These are phyloP conservation scores for Aspergillus sp. DNA, from an alignment of 2,329 filamentous ascomycete species.

Conservation along the genomic window DNA sequence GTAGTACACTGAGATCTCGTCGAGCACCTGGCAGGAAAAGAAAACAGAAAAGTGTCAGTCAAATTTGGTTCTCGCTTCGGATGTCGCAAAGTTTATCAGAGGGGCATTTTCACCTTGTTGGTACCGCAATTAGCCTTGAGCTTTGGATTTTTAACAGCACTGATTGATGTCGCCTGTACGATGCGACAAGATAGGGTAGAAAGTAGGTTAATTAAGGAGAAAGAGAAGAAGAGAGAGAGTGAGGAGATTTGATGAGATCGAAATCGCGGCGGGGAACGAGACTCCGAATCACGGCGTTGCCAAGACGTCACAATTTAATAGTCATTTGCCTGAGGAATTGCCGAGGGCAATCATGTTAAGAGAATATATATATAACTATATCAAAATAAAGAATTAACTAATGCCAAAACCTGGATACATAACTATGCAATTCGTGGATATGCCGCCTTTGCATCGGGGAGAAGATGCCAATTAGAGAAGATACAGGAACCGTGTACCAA, in stretches of 20 bases:
- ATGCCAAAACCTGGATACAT: too few species aligned
- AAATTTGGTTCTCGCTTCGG: background rate
- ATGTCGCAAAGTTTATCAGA: background rate
- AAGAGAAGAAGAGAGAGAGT: slow-evolving; percentile 3
- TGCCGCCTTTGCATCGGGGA: background rate
- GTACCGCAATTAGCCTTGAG: background rate
- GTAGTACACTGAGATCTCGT: slow-evolving; percentile 18
- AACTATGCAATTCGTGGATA: background rate
- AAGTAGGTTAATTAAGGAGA: slow-evolving; percentile 2
- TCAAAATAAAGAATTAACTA: too few species aligned
- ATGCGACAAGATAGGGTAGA: background rate
- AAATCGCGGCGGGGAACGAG: slow-evolving; percentile 2
- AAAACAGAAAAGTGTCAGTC: background rate
- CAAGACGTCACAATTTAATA: background rate
- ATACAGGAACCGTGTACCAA: background rate
- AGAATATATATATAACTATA: too few species aligned
- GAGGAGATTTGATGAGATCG: background rate
- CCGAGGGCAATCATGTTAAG: background rate
- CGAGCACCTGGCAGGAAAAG: background rate
- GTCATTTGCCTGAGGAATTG: background rate
- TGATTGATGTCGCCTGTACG: background rate
- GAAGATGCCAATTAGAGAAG: background rate
- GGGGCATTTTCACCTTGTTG: slow-evolving; percentile 3
- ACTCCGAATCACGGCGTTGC: slow-evolving; percentile 7
- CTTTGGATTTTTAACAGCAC: background rate